Evolutionary conservation across 2,329 filamentous ascomycete species (phyloP), one percentile per base, ranked within the genome.

Genomic region (Xenoacremonium recifei): DNA sequence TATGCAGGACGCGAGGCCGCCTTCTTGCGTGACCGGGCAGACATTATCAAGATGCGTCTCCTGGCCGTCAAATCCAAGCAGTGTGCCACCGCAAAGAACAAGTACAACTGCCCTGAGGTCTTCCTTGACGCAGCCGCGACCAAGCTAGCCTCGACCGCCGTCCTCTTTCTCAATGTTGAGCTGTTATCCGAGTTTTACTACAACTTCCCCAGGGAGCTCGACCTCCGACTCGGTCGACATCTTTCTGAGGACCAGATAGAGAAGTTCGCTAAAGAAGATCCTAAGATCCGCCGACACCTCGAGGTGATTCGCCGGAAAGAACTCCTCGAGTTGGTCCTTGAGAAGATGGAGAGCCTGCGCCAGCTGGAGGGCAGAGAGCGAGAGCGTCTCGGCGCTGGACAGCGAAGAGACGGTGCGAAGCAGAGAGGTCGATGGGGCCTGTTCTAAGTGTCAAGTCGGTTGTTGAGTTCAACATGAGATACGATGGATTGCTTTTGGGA

Each of bases 91-190:
- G 76, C 85, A 53, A 85, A 85, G 59, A 96, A 96, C 73, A 96
- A 96, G 71, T 96, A 97, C 69, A 82, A 93, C 69, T 99, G 93
- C 61, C 93, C 93, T 0, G 93, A 99, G 63, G 81, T 99, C 13
- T 99, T 99, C 72, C 81, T 99, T n/a, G 91, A 99, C 59, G 90
- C 95, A 3, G 93, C 96, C 2, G 91, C 93, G 2, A 89, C 91
- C 54, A 97, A 97, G 68, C 79, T 99, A 36, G 95, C 92, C 3
- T 86, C 89, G 2, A 99, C 93, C 0, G 92, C 93, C 3, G 93
- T 99, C 7, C 80, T 99, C 1, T 99, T 99, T 75, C 79, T 99
- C 21, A 96, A 99, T 59, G 93, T 97, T 10, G 95, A 99, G 69
- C 78, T 99, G 16, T 79, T 99, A 15, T 92, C 88, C 2, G 95